Conservation (phyloP, 306 rosid genomes). For the Trifolium fragiferum region DNA sequence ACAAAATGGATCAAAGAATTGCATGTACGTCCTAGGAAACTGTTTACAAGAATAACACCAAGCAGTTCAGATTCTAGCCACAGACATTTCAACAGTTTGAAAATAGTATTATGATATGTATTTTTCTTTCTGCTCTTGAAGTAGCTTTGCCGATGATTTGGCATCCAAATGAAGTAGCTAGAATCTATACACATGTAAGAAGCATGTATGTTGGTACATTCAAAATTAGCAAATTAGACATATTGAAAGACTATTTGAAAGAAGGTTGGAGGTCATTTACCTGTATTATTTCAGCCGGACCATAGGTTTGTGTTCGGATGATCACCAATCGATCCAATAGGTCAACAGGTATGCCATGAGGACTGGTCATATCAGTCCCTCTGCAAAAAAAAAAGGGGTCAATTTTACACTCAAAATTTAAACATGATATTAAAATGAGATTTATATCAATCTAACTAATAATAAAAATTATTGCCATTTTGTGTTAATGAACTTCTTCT, state of each 20-base stretch:
- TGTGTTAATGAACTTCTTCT: not conserved
- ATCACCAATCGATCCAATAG: slow-evolving; percentile 89
- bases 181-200: slow-evolving; percentile 59
- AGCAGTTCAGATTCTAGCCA: not conserved
- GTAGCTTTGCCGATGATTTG: slow-evolving; percentile 81
- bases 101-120: slow-evolving; percentile 60
- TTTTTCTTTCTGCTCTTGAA: slow-evolving; percentile 92
- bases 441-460: slow-evolving; percentile 12
- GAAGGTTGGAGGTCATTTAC: slow-evolving; percentile 43
- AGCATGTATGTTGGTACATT: slow-evolving; percentile 27
- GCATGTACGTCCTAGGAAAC: not conserved
- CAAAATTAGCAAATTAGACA: slow-evolving; percentile 8
- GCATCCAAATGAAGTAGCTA: slow-evolving; percentile 89
- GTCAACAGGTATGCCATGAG: slow-evolving; percentile 98
- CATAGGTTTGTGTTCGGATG: slow-evolving; percentile 80
- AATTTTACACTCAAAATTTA: slow-evolving; percentile 36
- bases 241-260: not conserved
- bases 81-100: slow-evolving; percentile 14
- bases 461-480: slow-evolving; percentile 1
- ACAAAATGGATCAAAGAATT: slow-evolving; percentile 6
- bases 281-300: slow-evolving; percentile 96
- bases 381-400: slow-evolving; percentile 47
- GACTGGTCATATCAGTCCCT: slow-evolving; percentile 95
- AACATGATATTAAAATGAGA: slow-evolving; percentile 29
- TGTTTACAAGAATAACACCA: not conserved